These are phyloP conservation scores for Daldinia concentrica DNA, from an alignment of 495 filamentous ascomycete species.

Conservation along the genomic window DNA sequence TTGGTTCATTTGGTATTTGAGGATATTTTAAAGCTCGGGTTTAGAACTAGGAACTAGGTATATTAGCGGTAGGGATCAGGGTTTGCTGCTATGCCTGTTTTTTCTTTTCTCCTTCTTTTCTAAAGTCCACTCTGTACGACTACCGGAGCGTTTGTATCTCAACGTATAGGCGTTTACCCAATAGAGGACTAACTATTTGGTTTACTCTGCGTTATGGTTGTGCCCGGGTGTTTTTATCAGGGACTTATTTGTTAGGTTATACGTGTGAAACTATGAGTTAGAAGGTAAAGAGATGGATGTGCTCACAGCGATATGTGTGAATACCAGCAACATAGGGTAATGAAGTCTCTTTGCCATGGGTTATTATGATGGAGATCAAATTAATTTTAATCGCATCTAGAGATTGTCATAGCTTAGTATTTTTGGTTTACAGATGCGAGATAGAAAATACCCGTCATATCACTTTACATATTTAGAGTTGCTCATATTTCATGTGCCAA, in stretches of 20 bases:
- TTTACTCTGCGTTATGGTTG: neutral
- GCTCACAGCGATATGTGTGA: neutral
- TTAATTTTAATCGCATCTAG: neutral
- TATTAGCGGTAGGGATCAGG: neutral
- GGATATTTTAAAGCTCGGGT: neutral
- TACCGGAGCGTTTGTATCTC: slow-evolving; percentile 13
- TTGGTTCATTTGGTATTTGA: neutral
- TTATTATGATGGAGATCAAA: neutral
- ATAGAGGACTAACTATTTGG: slow-evolving; percentile 15
- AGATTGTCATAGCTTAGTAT: neutral
- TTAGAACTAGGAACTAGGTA: neutral
- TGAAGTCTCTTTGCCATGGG: neutral
- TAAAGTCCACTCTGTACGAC: slow-evolving; percentile 1
- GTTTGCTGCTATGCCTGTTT: neutral
- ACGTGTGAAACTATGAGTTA: neutral
- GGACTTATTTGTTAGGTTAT: neutral
- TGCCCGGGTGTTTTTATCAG: neutral
- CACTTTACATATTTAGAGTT: neutral
- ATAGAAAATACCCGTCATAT: neutral
- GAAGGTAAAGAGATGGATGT: neutral
- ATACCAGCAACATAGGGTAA: neutral
- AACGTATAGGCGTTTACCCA: slow-evolving; percentile 22
- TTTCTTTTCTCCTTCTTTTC: neutral
- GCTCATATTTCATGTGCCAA: neutral
- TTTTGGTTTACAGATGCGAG: neutral